Conservation (phyloP, 2,329 filamentous ascomycete species). For the Pseudodiploospora longispora region DNA sequence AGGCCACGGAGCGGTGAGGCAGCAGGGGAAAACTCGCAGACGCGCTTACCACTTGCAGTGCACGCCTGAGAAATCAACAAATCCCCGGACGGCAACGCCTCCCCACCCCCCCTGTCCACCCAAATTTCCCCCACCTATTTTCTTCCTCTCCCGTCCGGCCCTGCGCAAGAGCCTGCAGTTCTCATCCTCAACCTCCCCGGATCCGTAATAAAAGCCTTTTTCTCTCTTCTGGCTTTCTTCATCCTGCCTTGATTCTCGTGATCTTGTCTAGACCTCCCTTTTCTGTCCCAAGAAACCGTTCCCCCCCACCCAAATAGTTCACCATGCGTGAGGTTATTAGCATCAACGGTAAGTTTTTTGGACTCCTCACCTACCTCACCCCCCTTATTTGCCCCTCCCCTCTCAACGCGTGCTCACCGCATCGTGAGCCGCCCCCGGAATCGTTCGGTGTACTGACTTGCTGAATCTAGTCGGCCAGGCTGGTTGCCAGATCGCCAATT, state of each 20-base stretch:
- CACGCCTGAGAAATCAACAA: constrained; percentile 30
- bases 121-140: constrained; percentile 43
- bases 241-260: constrained; percentile 19
- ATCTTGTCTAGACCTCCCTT: constrained; percentile 20
- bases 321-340: constrained; percentile 99
- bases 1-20: constrained; percentile 12
- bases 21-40: constrained; percentile 11
- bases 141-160: constrained; percentile 17
- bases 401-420: constrained; percentile 30
- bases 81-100: constrained; percentile 23
- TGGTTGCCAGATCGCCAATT: constrained; percentile 99
- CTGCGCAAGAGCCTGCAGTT: constrained; percentile 13
- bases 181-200: constrained; percentile 14
- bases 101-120: constrained; percentile 25
- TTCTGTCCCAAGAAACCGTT: constrained; percentile 5
- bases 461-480: constrained; percentile 84
- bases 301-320: constrained; percentile 24
- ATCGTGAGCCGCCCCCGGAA: constrained; percentile 15
- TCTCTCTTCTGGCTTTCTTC: constrained; percentile 16
- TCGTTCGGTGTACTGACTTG: constrained; percentile 39
- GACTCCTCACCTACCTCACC: constrained; percentile 2
- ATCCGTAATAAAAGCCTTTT: constrained; percentile 13
- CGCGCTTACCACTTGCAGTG: constrained; percentile 28
- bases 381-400: constrained; percentile 22
- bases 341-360: constrained; percentile 75